Evolutionary conservation across 2,329 filamentous ascomycete genomes (phyloP), one percentile per base, ranked within the genome.

Genomic region (Claviceps sp.): DNA sequence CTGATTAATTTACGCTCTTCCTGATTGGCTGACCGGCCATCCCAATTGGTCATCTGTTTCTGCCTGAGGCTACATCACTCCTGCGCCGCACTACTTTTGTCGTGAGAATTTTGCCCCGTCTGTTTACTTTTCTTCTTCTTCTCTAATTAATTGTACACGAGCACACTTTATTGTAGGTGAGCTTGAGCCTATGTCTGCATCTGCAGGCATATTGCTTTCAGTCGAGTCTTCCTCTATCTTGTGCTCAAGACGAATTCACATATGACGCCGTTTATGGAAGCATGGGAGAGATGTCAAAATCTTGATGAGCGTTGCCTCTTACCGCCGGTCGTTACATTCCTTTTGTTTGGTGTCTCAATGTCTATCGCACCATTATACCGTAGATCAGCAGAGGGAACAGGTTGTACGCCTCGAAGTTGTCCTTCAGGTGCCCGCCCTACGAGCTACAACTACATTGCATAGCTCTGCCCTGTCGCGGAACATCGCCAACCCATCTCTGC

Each of bases 381-480:
- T 34, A 11, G 30, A 34, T 34, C 30, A 34, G 9, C 30, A 34
- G 30, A 11, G 3, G 9, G 9, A 34, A 11, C 30, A 47, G 3
- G 13, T 3, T 26, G 43, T 46, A 1, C 16, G n/a, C 44, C 44
- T 7, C 6, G 5, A n/a, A 34, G 34, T 13, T 44, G 9, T 42
- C 34, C 26, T 26, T 41, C 13, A 49, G 38, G 6, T 16, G 20
- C 11, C n/a, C 38, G 22, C 55, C 6, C 8, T 73, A 95, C 24
- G 91, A 96, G 65, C 89, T 95, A 69, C 93, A 98, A 65, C 88
- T 95, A 67, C 93, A 97, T 72, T 96, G 91, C 79, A 95, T 82
- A 37, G 86, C 87, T 58, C 88, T 79, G 67, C 83, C 81, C 46
- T 75, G 75, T 63, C 78, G 81, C 0, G 91, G 91, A 51, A 95